Base-by-base conservation (phyloP, 2,329 filamentous ascomycete genomes). In the Zasmidium cellare region DNA sequence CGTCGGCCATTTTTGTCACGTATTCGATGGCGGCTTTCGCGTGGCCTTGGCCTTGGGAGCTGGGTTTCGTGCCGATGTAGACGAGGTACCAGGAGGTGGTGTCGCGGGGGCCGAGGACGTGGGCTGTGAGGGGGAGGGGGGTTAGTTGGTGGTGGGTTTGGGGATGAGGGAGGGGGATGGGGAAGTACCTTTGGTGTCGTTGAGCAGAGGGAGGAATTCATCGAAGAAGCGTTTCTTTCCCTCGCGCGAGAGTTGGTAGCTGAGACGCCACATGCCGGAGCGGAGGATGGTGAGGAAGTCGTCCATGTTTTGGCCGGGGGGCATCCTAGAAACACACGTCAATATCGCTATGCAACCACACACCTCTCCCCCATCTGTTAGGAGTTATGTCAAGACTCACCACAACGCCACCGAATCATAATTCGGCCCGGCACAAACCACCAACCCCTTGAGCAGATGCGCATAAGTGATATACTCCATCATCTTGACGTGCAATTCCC, bases 321-420 rank as follows among this genome's bases (percentile, higher is more conserved):
- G 87, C 79, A 92, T 85, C 89, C 88, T 91, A n/a, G 63, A 20
- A 12, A 14, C 9, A 41, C 11, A 41, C 25, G 16, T 41, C 14
- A 46, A 24, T 14, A 24, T 19, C 25, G 41, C 25, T 22, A 25
- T 48, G 18, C 5, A 14, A 45, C 22, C 38, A 24, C 9, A 7
- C 28, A 7, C 7, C 14, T 14, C 7, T 41, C n/a, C 7, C 35
- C 12, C 35, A 41, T 41, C 11, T 16, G 3, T 2, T 23, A 20
- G 19, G 51, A n/a, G 3, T 50, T 44, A 12, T 31, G 12, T 44
- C 16, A 50, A 79, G 6, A 28, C 84, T 71, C 79, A 91, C 90
- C 90, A 94, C 53, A 94, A 79, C 57, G 89, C 89, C 55, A 94
- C 87, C 63, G 85, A 87, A 65, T 91, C 90, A 69, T 89, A 91